Conservation (phyloP, 257 asterid genomes). For the Verbena officinalis region DNA sequence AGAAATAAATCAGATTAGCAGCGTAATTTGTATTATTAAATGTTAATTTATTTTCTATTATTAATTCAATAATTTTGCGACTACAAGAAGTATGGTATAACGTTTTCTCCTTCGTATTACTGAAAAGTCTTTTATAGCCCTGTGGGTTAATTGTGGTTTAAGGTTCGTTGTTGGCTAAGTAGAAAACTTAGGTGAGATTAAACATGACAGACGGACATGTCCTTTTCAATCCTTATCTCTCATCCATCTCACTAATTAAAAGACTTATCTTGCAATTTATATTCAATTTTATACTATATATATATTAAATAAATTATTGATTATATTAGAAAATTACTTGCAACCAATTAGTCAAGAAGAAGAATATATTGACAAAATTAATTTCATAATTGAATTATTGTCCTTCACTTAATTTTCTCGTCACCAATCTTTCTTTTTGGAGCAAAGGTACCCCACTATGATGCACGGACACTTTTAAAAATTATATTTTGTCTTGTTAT, state of each 20-base stretch:
- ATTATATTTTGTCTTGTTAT: no score
- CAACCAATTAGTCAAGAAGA: not conserved
- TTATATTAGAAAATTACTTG: not conserved
- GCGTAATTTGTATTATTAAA: no score
- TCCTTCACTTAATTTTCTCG: no score
- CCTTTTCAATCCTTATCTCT: constrained; percentile 33
- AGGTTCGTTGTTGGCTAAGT: constrained; percentile 34
- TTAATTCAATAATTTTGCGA: no score
- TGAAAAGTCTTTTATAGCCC: constrained; percentile 21
- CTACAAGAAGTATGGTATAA: not conserved
- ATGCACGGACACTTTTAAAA: no score
- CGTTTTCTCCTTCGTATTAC: not conserved
- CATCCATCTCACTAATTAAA: constrained; percentile 29
- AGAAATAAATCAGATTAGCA: no score
- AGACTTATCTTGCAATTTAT: constrained; percentile 5
- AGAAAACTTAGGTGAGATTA: constrained; percentile 22
- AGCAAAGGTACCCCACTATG: no score
- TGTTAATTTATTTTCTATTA: no score
- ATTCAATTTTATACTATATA: not conserved
- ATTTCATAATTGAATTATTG: no score
- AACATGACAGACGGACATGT: constrained; percentile 34
- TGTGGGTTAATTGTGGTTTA: constrained; percentile 27
- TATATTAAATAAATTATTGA: not conserved
- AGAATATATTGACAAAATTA: not conserved
- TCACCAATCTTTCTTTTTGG: no score